Conservation (phyloP, 139 green algal genomes). For the Penium margaritaceum region DNA sequence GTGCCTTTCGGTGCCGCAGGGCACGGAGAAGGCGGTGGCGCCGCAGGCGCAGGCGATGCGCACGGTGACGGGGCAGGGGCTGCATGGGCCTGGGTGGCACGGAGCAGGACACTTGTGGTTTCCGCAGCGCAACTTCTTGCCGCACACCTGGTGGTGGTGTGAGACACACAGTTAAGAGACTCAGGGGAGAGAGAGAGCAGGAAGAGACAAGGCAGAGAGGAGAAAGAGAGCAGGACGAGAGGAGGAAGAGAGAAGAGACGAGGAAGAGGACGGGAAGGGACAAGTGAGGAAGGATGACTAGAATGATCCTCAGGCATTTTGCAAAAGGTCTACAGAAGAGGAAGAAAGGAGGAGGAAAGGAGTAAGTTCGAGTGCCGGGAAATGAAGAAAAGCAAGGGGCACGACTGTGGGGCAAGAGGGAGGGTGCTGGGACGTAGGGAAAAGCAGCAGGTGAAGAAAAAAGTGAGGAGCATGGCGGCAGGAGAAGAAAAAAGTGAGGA, state of each 20-base stretch:
- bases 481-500: background rate
- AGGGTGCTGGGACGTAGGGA: background rate
- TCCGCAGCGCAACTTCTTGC: constrained; percentile 61
- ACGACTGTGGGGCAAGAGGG: background rate
- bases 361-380: background rate
- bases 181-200: background rate
- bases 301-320: too few species aligned
- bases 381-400: background rate
- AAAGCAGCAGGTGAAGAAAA: background rate
- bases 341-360: background rate
- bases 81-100: constrained; percentile 58
- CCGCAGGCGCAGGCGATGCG: constrained; percentile 68
- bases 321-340: background rate
- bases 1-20: constrained; percentile 63
- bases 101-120: constrained; percentile 63
- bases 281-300: too few species aligned
- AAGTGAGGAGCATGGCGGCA: background rate
- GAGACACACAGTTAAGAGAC: background rate
- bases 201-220: background rate
- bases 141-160: constrained; percentile 50
- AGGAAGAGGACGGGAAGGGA: too few species aligned
- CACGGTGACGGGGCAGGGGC: constrained; percentile 64
- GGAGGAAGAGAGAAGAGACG: background rate
- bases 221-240: background rate
- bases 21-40: constrained; percentile 54